Conservation (phyloP, 73 alveolate genomes). For the Effrenium voratum region DNA sequence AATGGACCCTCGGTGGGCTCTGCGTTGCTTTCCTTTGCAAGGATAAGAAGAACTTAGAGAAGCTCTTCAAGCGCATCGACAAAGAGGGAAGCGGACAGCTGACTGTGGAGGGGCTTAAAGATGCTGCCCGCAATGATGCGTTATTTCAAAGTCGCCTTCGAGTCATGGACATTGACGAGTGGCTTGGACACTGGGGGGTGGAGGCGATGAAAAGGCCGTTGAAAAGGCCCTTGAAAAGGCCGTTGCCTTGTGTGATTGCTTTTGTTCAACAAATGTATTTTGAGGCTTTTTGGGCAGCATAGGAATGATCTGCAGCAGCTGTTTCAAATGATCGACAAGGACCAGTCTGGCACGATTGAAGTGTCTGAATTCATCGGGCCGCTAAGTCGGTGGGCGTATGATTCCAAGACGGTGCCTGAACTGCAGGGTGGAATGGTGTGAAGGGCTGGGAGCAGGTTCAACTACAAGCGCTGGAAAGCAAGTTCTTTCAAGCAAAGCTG, state of each 20-base stretch:
- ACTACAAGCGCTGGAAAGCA: too few species aligned
- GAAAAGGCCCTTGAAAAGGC: background rate
- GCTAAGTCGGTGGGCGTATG: slow-evolving; percentile 19
- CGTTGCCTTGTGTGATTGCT: background rate
- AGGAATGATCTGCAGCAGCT: slow-evolving; percentile 56
- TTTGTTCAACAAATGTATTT: too few species aligned
- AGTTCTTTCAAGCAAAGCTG: too few species aligned
- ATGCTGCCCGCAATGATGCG: background rate
- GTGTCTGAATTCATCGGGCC: slow-evolving; percentile 7
- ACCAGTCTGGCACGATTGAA: background rate
- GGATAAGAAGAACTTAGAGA: background rate
- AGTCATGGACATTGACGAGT: background rate
- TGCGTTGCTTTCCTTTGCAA: too few species aligned
- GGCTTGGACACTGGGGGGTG: background rate
- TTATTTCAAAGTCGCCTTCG: slow-evolving; percentile 21
- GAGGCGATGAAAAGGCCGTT: background rate
- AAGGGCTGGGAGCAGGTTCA: too few species aligned
- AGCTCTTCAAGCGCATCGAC: slow-evolving; percentile 5
- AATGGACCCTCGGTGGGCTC: too few species aligned
- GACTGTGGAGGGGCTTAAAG: background rate
- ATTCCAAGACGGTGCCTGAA: too few species aligned
- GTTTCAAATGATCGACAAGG: slow-evolving; percentile 51
- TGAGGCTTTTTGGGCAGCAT: background rate
- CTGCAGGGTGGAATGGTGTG: too few species aligned
- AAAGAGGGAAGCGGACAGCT: slow-evolving; percentile 19